Evolutionary conservation across 192 early-diverging fungal genomes (phyloP), one percentile per base, ranked within the genome.

Genomic region (Coemansia sp.): DNA sequence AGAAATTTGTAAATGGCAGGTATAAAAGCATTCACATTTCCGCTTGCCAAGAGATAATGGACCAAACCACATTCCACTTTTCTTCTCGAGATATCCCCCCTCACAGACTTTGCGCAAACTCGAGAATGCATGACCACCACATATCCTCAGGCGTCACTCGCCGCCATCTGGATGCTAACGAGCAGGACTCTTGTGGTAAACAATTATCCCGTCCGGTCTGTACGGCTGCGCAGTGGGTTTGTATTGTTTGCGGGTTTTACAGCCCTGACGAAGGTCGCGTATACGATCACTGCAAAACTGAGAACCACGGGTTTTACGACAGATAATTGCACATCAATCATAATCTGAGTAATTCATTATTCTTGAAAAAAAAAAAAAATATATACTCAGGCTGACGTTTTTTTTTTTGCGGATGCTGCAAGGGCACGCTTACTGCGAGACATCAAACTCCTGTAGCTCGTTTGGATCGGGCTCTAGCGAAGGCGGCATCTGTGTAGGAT

Each of bases 401-500:
- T 29, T 29, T 3, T 29, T 29, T 29, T 29, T 29, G 29, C 3
- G 29, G 48, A 50, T 40, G 11, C 38, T 5, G 1, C 38, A 8
- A 8, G 11, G 38, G 38, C 38, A 40, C 38, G 48, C 48, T 5
- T 50, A 62, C 53, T 45, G 62, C 23, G 46, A 3, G 32, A 10
- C 38, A 32, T 67, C 67, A 32, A 69, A 46, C 45, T 74, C 66
- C 49, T 63, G 77, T n/a, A 69, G 64, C 45, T 79, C 71, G 59
- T 53, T 61, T 29, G 63, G 57, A 9, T 23, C n/a, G 20, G 67
- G 33, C 13, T 70, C 61, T 42, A 55, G 41, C 19, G 76, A 73
- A 1, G 77, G 77, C 42, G 77, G 77, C 19, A 79, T 71, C 33
- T 79, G 77, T 3, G 77, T 79, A 0, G 77, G 77, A 32, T 79